phyloP scores from a whole-genome alignment of 768 basidiomycete species.

The Lepiota brunneoincarnata region DNA sequence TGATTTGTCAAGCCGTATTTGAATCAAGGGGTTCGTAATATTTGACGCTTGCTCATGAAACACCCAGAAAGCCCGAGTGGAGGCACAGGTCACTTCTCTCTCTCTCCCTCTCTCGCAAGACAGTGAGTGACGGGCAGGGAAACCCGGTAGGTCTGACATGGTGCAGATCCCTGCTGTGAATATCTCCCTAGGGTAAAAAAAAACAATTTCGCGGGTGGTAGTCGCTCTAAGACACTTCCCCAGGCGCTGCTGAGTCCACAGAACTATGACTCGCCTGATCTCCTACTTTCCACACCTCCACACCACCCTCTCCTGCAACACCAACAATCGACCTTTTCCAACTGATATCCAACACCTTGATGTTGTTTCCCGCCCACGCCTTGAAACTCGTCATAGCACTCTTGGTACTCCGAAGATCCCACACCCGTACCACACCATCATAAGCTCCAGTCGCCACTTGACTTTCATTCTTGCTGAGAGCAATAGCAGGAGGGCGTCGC shows the following conservation, averaged over 20 bases:
- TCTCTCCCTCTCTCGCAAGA: too few relatives aligned
- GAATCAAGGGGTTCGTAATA: too few relatives aligned
- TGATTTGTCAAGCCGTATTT: too few relatives aligned
- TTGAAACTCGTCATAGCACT: slow-evolving; percentile 63
- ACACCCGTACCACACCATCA: slow-evolving; percentile 73
- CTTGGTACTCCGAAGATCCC: slow-evolving; percentile 74
- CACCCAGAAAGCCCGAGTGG: too few relatives aligned
- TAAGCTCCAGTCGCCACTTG: slow-evolving; percentile 74
- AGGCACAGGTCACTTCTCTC: too few relatives aligned
- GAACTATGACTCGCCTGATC: slow-evolving; percentile 22
- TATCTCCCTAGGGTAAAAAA: too few relatives aligned
- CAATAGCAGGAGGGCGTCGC: slow-evolving; percentile 68
- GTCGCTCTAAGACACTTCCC: too few relatives aligned
- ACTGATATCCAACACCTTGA: slow-evolving; percentile 60
- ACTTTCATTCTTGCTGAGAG: slow-evolving; percentile 28
- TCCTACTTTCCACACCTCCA: slow-evolving; percentile 61
- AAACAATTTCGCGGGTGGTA: too few relatives aligned
- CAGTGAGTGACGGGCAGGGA: too few relatives aligned
- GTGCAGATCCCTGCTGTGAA: too few relatives aligned
- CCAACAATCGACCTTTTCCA: slow-evolving; percentile 55
- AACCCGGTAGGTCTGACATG: too few relatives aligned
- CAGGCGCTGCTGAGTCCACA: background rate
- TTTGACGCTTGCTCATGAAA: too few relatives aligned
- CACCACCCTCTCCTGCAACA: slow-evolving; percentile 62
- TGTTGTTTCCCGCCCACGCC: slow-evolving; percentile 46